These are phyloP conservation scores for Microcos paniculata DNA, from an alignment of 345 rosid species.

Conservation along the genomic window DNA sequence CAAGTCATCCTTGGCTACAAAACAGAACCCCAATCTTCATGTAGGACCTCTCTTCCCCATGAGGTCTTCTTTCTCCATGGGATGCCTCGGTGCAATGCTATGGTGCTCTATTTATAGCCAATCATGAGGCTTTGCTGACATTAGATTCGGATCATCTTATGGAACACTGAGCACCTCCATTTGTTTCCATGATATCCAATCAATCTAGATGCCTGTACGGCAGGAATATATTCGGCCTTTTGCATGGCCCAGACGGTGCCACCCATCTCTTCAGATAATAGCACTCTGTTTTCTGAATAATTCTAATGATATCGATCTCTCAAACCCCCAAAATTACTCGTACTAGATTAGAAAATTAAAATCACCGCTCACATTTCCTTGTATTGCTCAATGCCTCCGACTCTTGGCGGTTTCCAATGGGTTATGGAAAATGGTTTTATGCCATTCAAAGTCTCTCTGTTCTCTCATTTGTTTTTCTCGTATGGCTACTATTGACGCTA, in stretches of 20 bases:
- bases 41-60: constrained; percentile 30
- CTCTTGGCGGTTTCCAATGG: constrained; percentile 4
- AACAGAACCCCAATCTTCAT: constrained; percentile 37
- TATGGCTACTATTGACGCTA: no score
- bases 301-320: background rate
- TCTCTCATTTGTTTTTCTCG: background rate
- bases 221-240: constrained; percentile 22
- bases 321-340: background rate
- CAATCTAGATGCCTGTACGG: background rate
- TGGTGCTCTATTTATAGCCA: constrained; percentile 24
- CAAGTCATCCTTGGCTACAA: constrained; percentile 59
- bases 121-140: background rate
- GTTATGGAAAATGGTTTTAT: background rate
- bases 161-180: background rate
- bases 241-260: background rate
- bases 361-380: no score
- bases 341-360: background rate
- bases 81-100: background rate
- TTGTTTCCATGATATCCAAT: background rate
- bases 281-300: background rate
- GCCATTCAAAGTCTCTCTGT: background rate
- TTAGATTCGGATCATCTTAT: constrained; percentile 1
- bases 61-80: background rate
- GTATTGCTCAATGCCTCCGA: background rate
- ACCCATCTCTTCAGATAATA: background rate